phyloP scores from a whole-genome alignment of 345 rosid genomes.

The Citrus sinensis region DVS_A1.0 CM039163.1:36406001-36406500 shows the following conservation, averaged over 20 bases:
- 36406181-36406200: not conserved
- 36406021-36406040: not conserved
- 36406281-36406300: conserved; percentile 54
- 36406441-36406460: not conserved
- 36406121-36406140: not conserved
- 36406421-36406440: not conserved
- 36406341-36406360: conserved; percentile 12
- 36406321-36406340: conserved; percentile 4
- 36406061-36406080: no score
- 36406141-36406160: not conserved
- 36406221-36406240: not conserved
- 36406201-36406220: not conserved
- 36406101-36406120: not conserved
- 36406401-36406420: not conserved
- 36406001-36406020: not conserved
- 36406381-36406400: not conserved
- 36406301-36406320: conserved; percentile 11
- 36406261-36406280: conserved; percentile 51
- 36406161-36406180: not conserved
- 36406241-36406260: conserved; percentile 6
- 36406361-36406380: not conserved
- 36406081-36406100: not conserved
- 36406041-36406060: not conserved
- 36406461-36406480: not conserved
- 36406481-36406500: not conserved